phyloP scores from a whole-genome alignment of 208 protist species.

The Acanthamoeba triangularis region DNA sequence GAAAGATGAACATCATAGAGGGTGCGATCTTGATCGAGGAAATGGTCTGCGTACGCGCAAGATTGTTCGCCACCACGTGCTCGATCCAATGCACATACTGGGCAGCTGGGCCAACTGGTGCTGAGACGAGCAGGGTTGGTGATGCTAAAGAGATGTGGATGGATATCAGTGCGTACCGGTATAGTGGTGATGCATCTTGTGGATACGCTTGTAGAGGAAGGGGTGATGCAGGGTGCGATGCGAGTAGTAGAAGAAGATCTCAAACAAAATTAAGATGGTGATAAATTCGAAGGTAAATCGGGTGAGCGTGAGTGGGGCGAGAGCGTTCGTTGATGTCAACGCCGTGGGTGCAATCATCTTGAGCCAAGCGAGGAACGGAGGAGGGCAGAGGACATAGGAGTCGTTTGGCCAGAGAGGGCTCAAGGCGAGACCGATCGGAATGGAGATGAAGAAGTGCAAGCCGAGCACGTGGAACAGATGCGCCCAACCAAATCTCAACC shows the following conservation, averaged over 20 bases:
- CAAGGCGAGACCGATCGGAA: neutral
- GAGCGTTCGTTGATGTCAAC: neutral
- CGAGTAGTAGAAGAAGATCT: slow-evolving; percentile 59
- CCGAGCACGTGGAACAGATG: neutral
- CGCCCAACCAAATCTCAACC: neutral
- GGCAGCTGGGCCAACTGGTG: neutral
- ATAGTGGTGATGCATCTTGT: slow-evolving; percentile 42
- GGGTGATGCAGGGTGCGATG: neutral
- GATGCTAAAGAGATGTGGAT: neutral
- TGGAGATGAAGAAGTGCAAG: neutral
- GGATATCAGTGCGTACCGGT: neutral
- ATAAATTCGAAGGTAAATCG: slow-evolving; percentile 22
- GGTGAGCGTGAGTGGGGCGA: neutral
- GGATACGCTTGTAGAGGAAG: neutral
- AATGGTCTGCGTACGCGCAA: neutral
- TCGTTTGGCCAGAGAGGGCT: neutral
- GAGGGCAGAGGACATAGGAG: neutral
- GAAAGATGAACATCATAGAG: neutral
- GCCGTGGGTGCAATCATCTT: neutral
- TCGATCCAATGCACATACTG: slow-evolving; percentile 27
- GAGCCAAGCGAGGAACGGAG: neutral
- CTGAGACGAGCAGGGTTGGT: neutral
- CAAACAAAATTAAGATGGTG: slow-evolving; percentile 1
- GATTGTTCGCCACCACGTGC: slow-evolving; percentile 12
- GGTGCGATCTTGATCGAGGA: neutral